Evolutionary conservation across 2,329 filamentous ascomycete genomes (phyloP).

Genomic region (Paraconiothyrium brasiliense): DNA sequence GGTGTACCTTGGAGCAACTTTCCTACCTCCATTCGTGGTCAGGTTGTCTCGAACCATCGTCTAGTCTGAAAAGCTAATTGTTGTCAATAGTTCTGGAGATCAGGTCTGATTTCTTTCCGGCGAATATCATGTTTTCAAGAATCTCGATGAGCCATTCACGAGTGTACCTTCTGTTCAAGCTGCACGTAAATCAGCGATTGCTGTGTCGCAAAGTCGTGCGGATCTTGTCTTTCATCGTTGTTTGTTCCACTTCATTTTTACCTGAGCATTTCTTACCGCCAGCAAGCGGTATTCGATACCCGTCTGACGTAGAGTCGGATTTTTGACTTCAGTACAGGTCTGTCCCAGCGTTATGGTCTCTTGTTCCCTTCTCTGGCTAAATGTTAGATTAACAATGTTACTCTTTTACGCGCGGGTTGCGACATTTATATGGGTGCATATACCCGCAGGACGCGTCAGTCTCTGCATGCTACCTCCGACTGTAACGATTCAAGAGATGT

Average conservation of each 20-base stretch:
- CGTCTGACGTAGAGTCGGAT: background rate
- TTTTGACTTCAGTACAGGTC: background rate
- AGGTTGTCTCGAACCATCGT: background rate
- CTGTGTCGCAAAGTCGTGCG: too few species aligned
- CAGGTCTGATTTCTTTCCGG: too few species aligned
- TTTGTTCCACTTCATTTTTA: background rate
- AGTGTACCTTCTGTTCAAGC: too few species aligned
- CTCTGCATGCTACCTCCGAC: constrained; percentile 20
- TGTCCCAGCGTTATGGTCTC: background rate
- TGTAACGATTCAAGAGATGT: constrained; percentile 20
- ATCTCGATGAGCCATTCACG: too few species aligned
- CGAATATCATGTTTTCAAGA: too few species aligned
- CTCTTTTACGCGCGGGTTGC: constrained; percentile 16
- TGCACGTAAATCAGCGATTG: too few species aligned
- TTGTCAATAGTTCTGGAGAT: too few species aligned
- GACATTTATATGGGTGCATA: constrained; percentile 24
- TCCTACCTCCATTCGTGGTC: background rate
- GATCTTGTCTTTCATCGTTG: too few species aligned
- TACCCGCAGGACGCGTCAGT: constrained; percentile 23
- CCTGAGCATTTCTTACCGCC: background rate
- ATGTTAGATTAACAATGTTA: constrained; percentile 19
- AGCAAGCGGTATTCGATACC: constrained; percentile 13
- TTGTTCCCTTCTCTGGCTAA: constrained; percentile 20
- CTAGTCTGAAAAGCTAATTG: background rate
- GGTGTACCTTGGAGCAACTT: background rate